phyloP scores from a whole-genome alignment of 2,329 filamentous ascomycete genomes.

The Endoconidiophora laricicola region DNA sequence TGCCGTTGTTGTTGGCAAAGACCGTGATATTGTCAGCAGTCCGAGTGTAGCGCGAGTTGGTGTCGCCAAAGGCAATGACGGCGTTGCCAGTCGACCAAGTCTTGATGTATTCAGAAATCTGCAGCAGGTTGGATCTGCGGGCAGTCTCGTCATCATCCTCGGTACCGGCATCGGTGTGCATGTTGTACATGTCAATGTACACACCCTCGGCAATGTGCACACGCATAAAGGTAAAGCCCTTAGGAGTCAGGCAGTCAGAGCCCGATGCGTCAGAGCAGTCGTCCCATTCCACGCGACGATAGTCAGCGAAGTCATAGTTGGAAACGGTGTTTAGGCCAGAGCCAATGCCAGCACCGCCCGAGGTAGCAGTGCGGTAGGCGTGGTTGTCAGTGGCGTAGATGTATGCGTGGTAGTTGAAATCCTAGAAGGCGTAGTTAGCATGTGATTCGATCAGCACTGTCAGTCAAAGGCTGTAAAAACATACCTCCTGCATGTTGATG shows the following conservation, averaged over 20 bases:
- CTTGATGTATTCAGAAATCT: slow-evolving; percentile 41
- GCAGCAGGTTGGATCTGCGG: slow-evolving; percentile 40
- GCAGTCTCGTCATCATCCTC: slow-evolving; percentile 35
- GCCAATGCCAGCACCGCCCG: slow-evolving; percentile 46
- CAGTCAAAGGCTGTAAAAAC: background rate
- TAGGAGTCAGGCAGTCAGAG: slow-evolving; percentile 48
- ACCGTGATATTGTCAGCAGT: slow-evolving; percentile 35
- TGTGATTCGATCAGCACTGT: background rate
- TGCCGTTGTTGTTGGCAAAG: slow-evolving; percentile 32
- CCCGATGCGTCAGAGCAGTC: slow-evolving; percentile 38
- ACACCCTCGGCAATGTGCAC: slow-evolving; percentile 29
- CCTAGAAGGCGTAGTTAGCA: slow-evolving; percentile 17
- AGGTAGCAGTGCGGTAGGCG: slow-evolving; percentile 43
- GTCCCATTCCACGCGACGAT: slow-evolving; percentile 41
- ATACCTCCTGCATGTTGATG: slow-evolving; percentile 46
- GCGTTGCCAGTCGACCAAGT: slow-evolving; percentile 40
- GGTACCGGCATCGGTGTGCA: slow-evolving; percentile 48
- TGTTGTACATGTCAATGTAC: slow-evolving; percentile 47
- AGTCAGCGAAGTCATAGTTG: slow-evolving; percentile 39
- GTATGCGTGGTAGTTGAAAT: slow-evolving; percentile 51
- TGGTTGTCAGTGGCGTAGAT: slow-evolving; percentile 45
- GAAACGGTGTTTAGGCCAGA: slow-evolving; percentile 48
- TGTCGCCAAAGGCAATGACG: slow-evolving; percentile 48
- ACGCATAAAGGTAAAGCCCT: slow-evolving; percentile 54
- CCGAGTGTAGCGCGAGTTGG: slow-evolving; percentile 47